Conservation (phyloP, 148 eudicot genomes). For the Chenopodium album region DNA sequence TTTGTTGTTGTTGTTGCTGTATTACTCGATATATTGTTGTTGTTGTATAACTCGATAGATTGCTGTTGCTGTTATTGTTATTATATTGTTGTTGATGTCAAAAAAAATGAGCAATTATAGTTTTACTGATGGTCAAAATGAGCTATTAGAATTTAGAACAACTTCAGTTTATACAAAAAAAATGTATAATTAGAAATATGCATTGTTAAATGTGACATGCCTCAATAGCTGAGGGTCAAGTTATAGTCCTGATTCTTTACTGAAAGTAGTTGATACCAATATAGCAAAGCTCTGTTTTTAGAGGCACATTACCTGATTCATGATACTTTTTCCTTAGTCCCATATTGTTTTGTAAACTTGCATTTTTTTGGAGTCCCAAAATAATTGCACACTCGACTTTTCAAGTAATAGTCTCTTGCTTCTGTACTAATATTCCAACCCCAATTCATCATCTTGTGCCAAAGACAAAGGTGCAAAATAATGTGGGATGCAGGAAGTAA, state of each 20-base stretch:
- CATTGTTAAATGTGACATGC: not conserved
- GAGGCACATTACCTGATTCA: not conserved
- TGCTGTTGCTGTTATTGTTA: no score
- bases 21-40: no score
- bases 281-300: not conserved
- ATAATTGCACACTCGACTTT: no score
- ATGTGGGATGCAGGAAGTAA: no score
- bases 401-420: no score
- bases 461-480: no score
- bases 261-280: not conserved
- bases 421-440: no score
- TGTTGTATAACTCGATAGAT: no score
- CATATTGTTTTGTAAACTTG: not conserved
- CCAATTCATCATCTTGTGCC: no score
- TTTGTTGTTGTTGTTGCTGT: no score
- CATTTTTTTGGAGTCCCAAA: no score
- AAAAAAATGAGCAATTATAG: not conserved
- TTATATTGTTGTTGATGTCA: no score
- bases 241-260: not conserved
- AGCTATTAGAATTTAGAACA: not conserved
- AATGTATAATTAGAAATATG: not conserved
- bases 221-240: not conserved
- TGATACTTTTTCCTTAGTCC: not conserved
- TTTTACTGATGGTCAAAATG: not conserved
- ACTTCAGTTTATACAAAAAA: not conserved